phyloP scores from a whole-genome alignment of 805 yeast genomes.

The Scheffersomyces lignosus region DNA sequence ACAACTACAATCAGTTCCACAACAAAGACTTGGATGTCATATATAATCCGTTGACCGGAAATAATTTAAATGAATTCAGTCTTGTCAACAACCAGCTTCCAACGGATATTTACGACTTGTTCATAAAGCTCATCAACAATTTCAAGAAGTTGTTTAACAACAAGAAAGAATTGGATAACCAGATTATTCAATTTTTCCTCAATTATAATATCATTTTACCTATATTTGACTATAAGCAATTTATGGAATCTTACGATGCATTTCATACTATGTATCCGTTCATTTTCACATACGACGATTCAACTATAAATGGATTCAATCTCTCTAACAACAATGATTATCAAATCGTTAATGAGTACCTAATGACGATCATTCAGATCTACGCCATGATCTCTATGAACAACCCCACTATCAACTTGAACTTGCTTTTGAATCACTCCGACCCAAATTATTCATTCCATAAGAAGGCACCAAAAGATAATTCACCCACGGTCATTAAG shows the following conservation, averaged over 20 bases:
- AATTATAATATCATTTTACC: slow-evolving; percentile 56
- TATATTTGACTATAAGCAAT: slow-evolving; percentile 51
- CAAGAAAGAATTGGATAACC: slow-evolving; percentile 45
- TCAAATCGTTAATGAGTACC: slow-evolving; percentile 40
- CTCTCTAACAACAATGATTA: slow-evolving; percentile 42
- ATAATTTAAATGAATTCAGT: slow-evolving; percentile 4
- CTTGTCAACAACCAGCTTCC: slow-evolving; percentile 26
- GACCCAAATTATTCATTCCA: slow-evolving; percentile 28
- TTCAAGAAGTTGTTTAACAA: slow-evolving; percentile 39
- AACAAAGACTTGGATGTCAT: slow-evolving; percentile 38
- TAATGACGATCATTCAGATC: slow-evolving; percentile 46
- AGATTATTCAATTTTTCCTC: slow-evolving; percentile 49
- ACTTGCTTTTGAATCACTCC: slow-evolving; percentile 37
- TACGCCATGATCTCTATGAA: slow-evolving; percentile 55
- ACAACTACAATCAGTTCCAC: slow-evolving; percentile 35
- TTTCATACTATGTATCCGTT: slow-evolving; percentile 50
- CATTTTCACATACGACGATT: slow-evolving; percentile 47
- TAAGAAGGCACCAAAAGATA: slow-evolving; percentile 1
- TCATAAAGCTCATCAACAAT: slow-evolving; percentile 44
- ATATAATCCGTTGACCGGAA: slow-evolving; percentile 40
- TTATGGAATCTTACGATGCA: slow-evolving; percentile 52
- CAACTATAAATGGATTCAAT: slow-evolving; percentile 49
- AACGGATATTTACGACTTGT: slow-evolving; percentile 41
- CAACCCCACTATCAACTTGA: slow-evolving; percentile 45
- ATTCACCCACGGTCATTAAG: slow-evolving; percentile 23